A percentile compares a stretch with the other conserved stretches of the same genome.
These are phyloP conservation scores for Aspergillus melleus DNA, from an alignment of 2,329 filamentous ascomycete species.

Conservation along the genomic window DNA sequence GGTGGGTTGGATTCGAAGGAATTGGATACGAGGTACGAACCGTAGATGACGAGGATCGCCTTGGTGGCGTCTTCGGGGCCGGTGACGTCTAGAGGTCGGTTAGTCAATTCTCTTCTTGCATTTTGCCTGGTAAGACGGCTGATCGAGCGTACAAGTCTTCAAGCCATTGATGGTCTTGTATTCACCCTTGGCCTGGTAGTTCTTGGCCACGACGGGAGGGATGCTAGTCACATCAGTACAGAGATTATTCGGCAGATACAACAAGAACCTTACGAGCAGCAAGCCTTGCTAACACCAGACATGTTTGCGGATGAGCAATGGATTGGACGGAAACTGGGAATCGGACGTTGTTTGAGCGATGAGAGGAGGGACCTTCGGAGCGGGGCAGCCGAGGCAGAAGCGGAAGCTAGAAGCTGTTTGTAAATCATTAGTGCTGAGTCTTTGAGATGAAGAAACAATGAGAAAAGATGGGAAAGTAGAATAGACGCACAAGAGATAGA, in stretches of 20 bases:
- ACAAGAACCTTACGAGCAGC: constrained; percentile 40
- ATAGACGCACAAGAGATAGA: not conserved
- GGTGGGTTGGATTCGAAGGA: not conserved
- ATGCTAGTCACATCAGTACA: constrained; percentile 31
- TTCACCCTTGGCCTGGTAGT: constrained; percentile 58
- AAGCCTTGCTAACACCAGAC: constrained; percentile 46
- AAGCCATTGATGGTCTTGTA: constrained; percentile 61
- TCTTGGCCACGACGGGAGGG: constrained; percentile 42
- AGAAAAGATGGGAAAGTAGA: not conserved
- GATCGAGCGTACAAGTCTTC: constrained; percentile 55
- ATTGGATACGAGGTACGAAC: constrained; percentile 22
- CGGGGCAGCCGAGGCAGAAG: constrained; percentile 21
- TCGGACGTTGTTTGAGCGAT: constrained; percentile 12
- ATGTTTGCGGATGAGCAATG: constrained; percentile 31
- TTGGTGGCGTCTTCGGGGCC: constrained; percentile 56
- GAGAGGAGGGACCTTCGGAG: constrained; percentile 23
- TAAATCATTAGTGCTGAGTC: not conserved
- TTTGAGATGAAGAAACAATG: not conserved
- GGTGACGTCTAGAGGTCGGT: constrained; percentile 50
- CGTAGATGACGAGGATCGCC: constrained; percentile 59
- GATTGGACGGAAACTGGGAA: constrained; percentile 11
- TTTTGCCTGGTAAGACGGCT: no score
- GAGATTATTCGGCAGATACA: not conserved
- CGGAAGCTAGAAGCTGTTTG: constrained; percentile 21
- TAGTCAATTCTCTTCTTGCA: not conserved